phyloP scores from a whole-genome alignment of 352 stramenopile genomes.

The Plasmopara viticola region DNA sequence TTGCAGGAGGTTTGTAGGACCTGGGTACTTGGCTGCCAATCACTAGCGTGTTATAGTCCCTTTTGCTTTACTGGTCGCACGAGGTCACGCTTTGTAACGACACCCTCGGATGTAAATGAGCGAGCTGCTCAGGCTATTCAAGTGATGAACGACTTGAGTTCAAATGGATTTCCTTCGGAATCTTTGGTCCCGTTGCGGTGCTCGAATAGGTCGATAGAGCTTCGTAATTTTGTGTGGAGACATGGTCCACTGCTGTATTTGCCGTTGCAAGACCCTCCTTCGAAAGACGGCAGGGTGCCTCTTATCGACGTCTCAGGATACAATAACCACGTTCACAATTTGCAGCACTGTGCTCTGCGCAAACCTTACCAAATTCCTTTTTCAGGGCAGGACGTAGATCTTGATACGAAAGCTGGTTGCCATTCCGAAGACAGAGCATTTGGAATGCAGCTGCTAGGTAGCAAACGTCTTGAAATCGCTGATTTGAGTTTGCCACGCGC shows the following conservation, averaged over 20 bases:
- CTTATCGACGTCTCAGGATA: slow-evolving; percentile 55
- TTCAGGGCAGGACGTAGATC: neutral
- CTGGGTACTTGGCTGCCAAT: slow-evolving; percentile 40
- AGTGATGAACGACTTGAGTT: slow-evolving; percentile 31
- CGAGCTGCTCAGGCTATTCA: slow-evolving; percentile 44
- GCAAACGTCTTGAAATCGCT: slow-evolving; percentile 19
- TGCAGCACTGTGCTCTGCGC: slow-evolving; percentile 23
- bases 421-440: slow-evolving; percentile 12
- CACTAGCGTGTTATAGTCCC: slow-evolving; percentile 30
- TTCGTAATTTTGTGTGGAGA: slow-evolving; percentile 42
- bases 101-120: slow-evolving; percentile 30
- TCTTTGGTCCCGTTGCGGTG: slow-evolving; percentile 42
- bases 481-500: neutral
- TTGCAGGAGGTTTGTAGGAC: slow-evolving; percentile 43
- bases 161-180: slow-evolving; percentile 26
- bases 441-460: slow-evolving; percentile 37
- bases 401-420: slow-evolving; percentile 1
- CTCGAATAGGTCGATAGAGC: slow-evolving; percentile 11
- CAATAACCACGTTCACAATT: slow-evolving; percentile 31
- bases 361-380: slow-evolving; percentile 57
- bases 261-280: slow-evolving; percentile 45
- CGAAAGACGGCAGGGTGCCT: slow-evolving; percentile 1
- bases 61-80: slow-evolving; percentile 33
- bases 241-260: slow-evolving; percentile 43
- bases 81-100: neutral